These are phyloP conservation scores for Sanghuangporus baumii DNA, from an alignment of 1,284 basidiomycete species.

Conservation along the genomic window DNA sequence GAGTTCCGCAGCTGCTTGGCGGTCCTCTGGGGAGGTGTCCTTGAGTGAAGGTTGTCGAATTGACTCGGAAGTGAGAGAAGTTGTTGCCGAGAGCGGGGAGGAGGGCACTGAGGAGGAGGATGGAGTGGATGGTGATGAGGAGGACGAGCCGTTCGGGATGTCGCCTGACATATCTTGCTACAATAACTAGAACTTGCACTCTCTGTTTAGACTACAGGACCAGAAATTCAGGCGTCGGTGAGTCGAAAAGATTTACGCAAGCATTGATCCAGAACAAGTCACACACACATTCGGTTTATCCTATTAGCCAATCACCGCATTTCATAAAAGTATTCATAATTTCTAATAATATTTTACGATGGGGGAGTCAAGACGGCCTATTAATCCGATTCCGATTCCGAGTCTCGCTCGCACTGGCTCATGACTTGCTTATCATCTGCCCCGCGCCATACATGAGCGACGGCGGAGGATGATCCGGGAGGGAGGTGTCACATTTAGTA, in stretches of 20 bases:
- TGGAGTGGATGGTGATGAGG: not conserved
- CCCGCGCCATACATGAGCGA: too few relatives aligned
- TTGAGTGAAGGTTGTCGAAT: slow-evolving; percentile 36
- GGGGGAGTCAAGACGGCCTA: too few relatives aligned
- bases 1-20: slow-evolving; percentile 57
- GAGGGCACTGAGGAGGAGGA: not conserved
- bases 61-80: slow-evolving; percentile 41
- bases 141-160: not conserved
- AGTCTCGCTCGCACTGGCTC: not conserved
- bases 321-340: too few relatives aligned
- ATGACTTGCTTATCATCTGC: not conserved
- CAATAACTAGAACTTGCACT: too few relatives aligned
- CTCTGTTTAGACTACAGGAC: not conserved
- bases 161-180: not conserved
- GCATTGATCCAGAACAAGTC: not conserved
- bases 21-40: slow-evolving; percentile 66
- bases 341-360: not conserved
- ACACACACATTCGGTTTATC: not conserved
- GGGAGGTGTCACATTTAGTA: not conserved
- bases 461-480: not conserved
- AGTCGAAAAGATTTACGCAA: not conserved
- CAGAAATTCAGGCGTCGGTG: not conserved
- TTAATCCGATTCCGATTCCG: too few relatives aligned
- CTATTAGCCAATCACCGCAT: too few relatives aligned
- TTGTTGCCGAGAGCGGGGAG: slow-evolving; percentile 1